A percentile compares a stretch with the other conserved stretches of the same genome.
Conservation (phyloP, 2,329 filamentous ascomycete genomes). For the Helotiales sp. region DNA sequence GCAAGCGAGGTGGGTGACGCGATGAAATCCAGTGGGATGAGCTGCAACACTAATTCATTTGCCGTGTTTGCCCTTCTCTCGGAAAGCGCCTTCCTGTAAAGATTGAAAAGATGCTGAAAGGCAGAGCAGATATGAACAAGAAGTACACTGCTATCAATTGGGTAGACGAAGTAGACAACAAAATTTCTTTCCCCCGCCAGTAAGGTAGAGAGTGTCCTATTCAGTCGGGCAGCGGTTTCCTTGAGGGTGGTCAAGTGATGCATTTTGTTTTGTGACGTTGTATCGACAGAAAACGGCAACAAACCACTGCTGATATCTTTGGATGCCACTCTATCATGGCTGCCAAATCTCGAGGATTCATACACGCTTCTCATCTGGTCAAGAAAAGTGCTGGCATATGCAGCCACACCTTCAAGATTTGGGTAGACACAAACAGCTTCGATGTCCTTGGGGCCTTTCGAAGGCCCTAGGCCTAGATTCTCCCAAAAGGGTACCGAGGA, state of each 20-base stretch:
- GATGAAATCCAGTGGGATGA: constrained; percentile 72
- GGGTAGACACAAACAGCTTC: constrained; percentile 74
- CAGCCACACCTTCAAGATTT: constrained; percentile 63
- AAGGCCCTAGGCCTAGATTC: constrained; percentile 74
- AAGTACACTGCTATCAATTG: constrained; percentile 63
- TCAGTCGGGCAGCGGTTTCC: constrained; percentile 38
- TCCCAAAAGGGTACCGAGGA: constrained; percentile 83
- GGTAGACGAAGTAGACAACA: constrained; percentile 79
- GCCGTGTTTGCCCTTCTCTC: constrained; percentile 53
- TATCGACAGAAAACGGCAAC: constrained; percentile 39
- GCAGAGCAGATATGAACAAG: constrained; percentile 74
- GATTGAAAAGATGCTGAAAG: constrained; percentile 74
- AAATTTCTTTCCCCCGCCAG: constrained; percentile 58
- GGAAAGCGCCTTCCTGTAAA: constrained; percentile 58
- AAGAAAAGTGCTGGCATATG: constrained; percentile 67
- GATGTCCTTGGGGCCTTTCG: constrained; percentile 73
- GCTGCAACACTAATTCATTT: constrained; percentile 77
- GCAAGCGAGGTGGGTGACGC: constrained; percentile 66
- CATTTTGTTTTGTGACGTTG: constrained; percentile 46
- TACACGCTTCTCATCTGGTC: constrained; percentile 72
- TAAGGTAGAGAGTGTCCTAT: constrained; percentile 41
- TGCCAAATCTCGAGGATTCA: constrained; percentile 74
- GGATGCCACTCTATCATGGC: constrained; percentile 54
- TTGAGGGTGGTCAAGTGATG: constrained; percentile 38
- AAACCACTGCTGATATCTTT: constrained; percentile 45